These are phyloP conservation scores for Gautieria morchelliformis DNA, from an alignment of 768 basidiomycete genomes.

Conservation along the genomic window DNA sequence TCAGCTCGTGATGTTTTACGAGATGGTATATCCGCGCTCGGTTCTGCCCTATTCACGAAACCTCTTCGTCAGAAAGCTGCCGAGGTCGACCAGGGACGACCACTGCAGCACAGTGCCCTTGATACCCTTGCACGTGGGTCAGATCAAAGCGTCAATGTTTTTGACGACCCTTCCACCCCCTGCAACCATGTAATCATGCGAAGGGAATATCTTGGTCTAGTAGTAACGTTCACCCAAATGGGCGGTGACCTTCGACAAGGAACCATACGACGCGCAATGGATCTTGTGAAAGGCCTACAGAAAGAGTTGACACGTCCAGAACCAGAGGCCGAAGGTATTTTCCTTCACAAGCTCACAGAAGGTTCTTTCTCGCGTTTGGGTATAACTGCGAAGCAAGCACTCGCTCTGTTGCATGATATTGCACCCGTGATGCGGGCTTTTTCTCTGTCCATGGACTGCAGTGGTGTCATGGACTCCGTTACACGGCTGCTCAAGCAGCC, in stretches of 20 bases:
- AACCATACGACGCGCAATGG: conserved; percentile 24
- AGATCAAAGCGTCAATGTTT: conserved; percentile 25
- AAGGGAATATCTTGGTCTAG: conserved; percentile 44
- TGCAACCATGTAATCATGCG: conserved; percentile 52
- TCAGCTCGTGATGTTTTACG: conserved; percentile 45
- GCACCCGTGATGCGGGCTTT: conserved; percentile 46
- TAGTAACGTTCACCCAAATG: conserved; percentile 13
- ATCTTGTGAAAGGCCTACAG: conserved; percentile 46
- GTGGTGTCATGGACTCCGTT: conserved; percentile 45
- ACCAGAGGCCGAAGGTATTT: conserved; percentile 34
- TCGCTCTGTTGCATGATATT: conserved; percentile 44
- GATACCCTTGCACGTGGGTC: conserved; percentile 17
- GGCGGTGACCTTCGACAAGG: conserved; percentile 13
- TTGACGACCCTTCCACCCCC: conserved; percentile 36
- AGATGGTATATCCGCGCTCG: conserved; percentile 63
- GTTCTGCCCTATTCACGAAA: conserved; percentile 40
- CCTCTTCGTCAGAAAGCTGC: conserved; percentile 33
- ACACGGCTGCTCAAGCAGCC: conserved; percentile 34
- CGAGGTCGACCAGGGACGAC: conserved; percentile 24
- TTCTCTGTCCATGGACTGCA: conserved; percentile 43
- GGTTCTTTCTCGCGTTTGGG: conserved; percentile 39
- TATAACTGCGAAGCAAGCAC: conserved; percentile 33
- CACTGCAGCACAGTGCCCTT: conserved; percentile 18
- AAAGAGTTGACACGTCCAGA: conserved; percentile 37
- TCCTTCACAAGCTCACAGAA: conserved; percentile 44